These are phyloP conservation scores for Physaria fendleri DNA, from an alignment of 345 rosid species.

Conservation along the genomic window DNA sequence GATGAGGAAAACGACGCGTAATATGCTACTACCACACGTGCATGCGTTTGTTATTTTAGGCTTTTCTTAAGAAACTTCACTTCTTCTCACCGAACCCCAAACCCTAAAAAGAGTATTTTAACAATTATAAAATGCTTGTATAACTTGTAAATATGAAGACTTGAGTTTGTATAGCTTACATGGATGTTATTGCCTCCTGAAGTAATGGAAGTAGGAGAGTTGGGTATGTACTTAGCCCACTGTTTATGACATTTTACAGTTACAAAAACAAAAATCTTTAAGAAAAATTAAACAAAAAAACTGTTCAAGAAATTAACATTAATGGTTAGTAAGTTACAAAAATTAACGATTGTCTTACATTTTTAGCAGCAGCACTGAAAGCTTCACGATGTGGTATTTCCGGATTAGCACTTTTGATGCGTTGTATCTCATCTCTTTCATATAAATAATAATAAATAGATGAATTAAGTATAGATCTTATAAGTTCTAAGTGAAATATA, in stretches of 20 bases:
- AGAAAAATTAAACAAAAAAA: neutral
- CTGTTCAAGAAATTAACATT: no score
- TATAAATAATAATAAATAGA: no score
- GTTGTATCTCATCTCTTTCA: slow-evolving; percentile 92
- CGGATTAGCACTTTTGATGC: slow-evolving; percentile 91
- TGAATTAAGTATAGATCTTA: neutral
- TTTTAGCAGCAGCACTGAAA: slow-evolving; percentile 94
- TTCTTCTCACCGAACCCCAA: slow-evolving; percentile 35
- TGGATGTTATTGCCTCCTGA: slow-evolving; percentile 45
- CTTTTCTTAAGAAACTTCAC: slow-evolving; percentile 1
- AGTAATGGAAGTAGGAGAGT: slow-evolving; percentile 45
- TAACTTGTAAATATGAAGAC: neutral
- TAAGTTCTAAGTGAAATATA: neutral
- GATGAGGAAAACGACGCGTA: slow-evolving; percentile 13
- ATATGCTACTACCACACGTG: slow-evolving; percentile 19
- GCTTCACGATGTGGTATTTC: slow-evolving; percentile 98
- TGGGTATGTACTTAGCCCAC: slow-evolving; percentile 98
- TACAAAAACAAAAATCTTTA: neutral
- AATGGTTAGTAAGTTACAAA: neutral
- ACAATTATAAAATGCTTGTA: neutral
- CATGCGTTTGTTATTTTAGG: slow-evolving; percentile 28
- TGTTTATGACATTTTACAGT: slow-evolving; percentile 14
- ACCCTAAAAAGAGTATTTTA: slow-evolving; percentile 21
- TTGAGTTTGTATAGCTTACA: slow-evolving; percentile 33
- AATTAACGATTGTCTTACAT: slow-evolving; percentile 40